Base-by-base conservation (phyloP, 768 basidiomycete genomes). In the Phylloporus arenicola region DNA sequence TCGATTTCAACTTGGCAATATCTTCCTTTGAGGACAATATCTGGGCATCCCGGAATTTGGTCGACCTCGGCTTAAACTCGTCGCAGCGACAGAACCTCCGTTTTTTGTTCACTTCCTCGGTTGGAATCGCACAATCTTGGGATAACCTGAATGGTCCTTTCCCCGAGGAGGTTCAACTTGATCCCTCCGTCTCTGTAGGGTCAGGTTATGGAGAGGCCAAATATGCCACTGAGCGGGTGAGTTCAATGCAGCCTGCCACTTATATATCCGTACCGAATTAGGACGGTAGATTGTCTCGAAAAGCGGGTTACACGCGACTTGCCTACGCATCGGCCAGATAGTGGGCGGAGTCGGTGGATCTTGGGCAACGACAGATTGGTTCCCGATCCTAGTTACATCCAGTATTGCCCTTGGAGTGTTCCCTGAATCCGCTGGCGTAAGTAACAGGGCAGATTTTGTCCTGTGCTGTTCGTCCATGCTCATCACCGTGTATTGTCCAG, bases 211-310 rank as follows among this genome's bases (percentile, higher is more conserved):
- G 73, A 10, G 76, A 77, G 48, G 60, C 64, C 1, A 81, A n/a
- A n/a, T n/a, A n/a, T n/a, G n/a, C n/a, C n/a, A 81, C 57, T 78
- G 76, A 78, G 58, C 57, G 69, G 43, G 66, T 69, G 40, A n/a
- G 34, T 55, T 9, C 7, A 14, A 14, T 33, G n/a, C n/a, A n/a
- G n/a, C n/a, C n/a, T n/a, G n/a, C n/a, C n/a, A n/a, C n/a, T n/a
- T n/a, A n/a, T n/a, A n/a, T n/a, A n/a, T n/a, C n/a, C n/a, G n/a
- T n/a, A n/a, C n/a, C n/a, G n/a, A n/a, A n/a, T n/a, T n/a, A n/a
- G n/a, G n/a, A n/a, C n/a, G n/a, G 29, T 12, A 73, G 65, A 60
- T 77, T 9, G 65, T 79, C 20, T 59, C 58, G 4, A 64, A 64
- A 40, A 74, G 73, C 6, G 65, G 71, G 3, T 50, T 77, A 3